Evolutionary conservation across 148 eudicot species (phyloP).

Genomic region (Nepenthes gracilis): DNA sequence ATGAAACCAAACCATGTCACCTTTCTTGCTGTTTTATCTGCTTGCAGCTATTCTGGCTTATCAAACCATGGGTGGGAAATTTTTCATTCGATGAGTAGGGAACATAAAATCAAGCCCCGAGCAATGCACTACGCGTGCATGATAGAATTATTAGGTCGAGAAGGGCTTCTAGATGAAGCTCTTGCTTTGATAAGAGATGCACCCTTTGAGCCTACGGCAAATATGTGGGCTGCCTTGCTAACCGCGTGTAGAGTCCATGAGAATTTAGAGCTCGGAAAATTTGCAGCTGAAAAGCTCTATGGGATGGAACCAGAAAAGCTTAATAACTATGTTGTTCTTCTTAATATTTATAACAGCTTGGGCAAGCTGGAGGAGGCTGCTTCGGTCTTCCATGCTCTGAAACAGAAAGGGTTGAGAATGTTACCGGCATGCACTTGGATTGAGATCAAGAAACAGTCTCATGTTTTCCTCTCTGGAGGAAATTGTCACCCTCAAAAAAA

Average conservation of each 20-base stretch:
- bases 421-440: conserved; percentile 74
- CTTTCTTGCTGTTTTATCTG: conserved; percentile 76
- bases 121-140: conserved; percentile 94
- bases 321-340: conserved; percentile 56
- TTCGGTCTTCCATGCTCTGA: conserved; percentile 43
- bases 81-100: conserved; percentile 55
- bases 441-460: conserved; percentile 54
- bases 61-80: conserved; percentile 60
- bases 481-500: conserved; percentile 28
- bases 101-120: conserved; percentile 50
- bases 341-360: conserved; percentile 53
- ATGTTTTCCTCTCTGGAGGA: conserved; percentile 49
- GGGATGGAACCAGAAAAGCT: conserved; percentile 80
- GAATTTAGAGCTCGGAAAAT: conserved; percentile 55
- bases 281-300: conserved; percentile 74
- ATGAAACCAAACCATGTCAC: conserved; percentile 73
- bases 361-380: conserved; percentile 71
- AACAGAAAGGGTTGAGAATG: conserved; percentile 53
- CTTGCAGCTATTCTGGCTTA: conserved; percentile 79
- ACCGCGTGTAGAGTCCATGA: conserved; percentile 70
- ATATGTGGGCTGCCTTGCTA: conserved; percentile 93
- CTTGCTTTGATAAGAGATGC: conserved; percentile 57
- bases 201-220: conserved; percentile 55
- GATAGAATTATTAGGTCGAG: conserved; percentile 76
- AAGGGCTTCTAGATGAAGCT: conserved; percentile 74